phyloP scores from a whole-genome alignment of 2,329 filamentous ascomycete genomes.

The Fusarium sp. region DNA sequence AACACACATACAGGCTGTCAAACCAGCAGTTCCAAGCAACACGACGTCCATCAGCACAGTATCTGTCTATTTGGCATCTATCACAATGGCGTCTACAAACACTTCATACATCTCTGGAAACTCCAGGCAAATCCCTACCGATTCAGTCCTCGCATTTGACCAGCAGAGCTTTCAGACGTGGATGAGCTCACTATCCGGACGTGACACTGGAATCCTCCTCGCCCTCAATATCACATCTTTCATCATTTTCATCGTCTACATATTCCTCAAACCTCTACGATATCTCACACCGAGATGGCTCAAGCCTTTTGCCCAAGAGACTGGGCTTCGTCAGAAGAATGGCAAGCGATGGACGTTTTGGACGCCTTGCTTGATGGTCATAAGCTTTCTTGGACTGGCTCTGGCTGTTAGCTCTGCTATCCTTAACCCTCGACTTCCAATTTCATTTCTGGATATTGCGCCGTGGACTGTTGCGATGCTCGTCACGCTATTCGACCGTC shows the following conservation, averaged over 20 bases:
- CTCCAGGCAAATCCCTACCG: constrained; percentile 23
- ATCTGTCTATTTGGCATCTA: neutral
- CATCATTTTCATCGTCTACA: constrained; percentile 45
- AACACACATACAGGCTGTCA: neutral
- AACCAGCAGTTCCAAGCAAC: neutral
- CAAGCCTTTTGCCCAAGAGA: constrained; percentile 57
- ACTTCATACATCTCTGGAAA: constrained; percentile 21
- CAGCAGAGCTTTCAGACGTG: neutral
- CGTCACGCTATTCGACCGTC: constrained; percentile 53
- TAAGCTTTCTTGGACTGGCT: constrained; percentile 51
- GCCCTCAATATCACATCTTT: constrained; percentile 43
- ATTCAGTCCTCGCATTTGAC: neutral
- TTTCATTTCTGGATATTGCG: constrained; percentile 49
- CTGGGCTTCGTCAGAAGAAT: constrained; percentile 36
- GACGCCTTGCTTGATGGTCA: constrained; percentile 50
- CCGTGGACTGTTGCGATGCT: constrained; percentile 55
- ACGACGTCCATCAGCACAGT: neutral
- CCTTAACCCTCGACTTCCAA: constrained; percentile 41
- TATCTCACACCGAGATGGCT: constrained; percentile 54
- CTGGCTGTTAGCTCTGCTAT: constrained; percentile 48
- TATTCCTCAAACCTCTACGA: constrained; percentile 41
- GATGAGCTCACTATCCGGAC: constrained; percentile 8
- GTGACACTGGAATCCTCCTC: constrained; percentile 34
- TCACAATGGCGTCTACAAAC: neutral
- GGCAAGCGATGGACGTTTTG: constrained; percentile 53